Base-by-base conservation (phyloP, 345 rosid genomes). In the Mercurialis annua region DNA sequence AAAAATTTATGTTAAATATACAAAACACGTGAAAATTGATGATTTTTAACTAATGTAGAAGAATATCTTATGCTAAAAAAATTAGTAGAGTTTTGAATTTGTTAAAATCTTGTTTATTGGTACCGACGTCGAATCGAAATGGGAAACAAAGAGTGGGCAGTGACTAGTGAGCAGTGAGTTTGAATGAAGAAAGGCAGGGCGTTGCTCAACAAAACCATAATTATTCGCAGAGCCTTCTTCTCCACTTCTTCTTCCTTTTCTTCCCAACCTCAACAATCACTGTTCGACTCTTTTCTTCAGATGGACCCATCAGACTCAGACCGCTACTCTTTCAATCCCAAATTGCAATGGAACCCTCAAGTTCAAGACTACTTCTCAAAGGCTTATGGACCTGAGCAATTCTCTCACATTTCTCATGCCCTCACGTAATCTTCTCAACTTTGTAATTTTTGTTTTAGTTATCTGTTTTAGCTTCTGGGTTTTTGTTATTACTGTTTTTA, bases 271-370 rank as follows among this genome's bases (percentile, higher is more conserved):
- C 61, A 10, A 44, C 47, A 34, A 34, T 2, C 1, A 26, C 8
- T 31, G 3, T 30, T 12, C 40, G 2, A 10, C 3, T 7, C 5
- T 0, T 7, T 27, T 33, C 18, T 42, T 9, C 75, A 81, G 83
- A 85, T 82, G 93, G 88, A 80, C 64, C 75, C 77, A 46, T 77
- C 83, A 4, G 84, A 81, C 72, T 77, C 83, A 4, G 84, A 81
- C 72, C 90, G 99, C 57, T 94, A 91, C 84, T 78, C 84, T 75
- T 94, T 81, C 79, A 83, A 77, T 61, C 98, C 99, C 2, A 62
- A 60, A 17, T 56, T 94, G 78, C 82, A 81, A 36, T 94, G 99
- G 99, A 78, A 91, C 68, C 85, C 98, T 67, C 75, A 85, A 64
- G 93, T 94, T 29, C 89, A 89, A 71, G 89, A 83, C 0, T 91